A percentile compares a stretch with the other conserved stretches of the same genome.
Evolutionary conservation across 1,139 yeast species (phyloP).

Genomic region (Magnusiomyces ingens): DNA sequence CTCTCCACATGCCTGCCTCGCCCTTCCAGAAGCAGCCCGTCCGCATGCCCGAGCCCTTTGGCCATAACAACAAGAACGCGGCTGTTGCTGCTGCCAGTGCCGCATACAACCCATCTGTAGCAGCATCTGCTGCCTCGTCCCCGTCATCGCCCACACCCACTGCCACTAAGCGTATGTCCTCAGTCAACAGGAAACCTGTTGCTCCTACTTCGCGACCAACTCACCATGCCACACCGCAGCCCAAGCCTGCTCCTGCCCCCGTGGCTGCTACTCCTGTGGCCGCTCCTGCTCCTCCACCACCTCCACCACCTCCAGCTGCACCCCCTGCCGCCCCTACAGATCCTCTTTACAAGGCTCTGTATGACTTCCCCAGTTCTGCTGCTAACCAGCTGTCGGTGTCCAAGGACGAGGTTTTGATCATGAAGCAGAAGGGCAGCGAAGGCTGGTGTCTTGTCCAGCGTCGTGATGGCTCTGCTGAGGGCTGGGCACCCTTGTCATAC

Average conservation of each 20-base stretch:
- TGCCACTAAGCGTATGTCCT: constrained; percentile 19
- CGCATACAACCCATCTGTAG: not conserved
- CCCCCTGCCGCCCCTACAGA: constrained; percentile 52
- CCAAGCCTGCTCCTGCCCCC: constrained; percentile 15
- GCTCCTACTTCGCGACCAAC: too few species aligned
- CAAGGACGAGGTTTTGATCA: constrained; percentile 68
- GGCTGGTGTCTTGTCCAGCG: constrained; percentile 92
- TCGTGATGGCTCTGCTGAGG: constrained; percentile 70
- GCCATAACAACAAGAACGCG: not conserved
- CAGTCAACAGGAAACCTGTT: constrained; percentile 15
- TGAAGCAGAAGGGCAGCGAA: constrained; percentile 59
- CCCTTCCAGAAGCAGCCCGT: constrained; percentile 12
- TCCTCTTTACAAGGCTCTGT: constrained; percentile 81
- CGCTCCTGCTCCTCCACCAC: constrained; percentile 26
- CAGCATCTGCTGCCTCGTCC: too few species aligned
- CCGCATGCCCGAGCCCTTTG: constrained; percentile 16
- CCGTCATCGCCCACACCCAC: constrained; percentile 13
- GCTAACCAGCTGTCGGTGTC: constrained; percentile 71
- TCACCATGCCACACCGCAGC: too few species aligned
- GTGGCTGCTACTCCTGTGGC: constrained; percentile 20
- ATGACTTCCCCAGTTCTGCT: constrained; percentile 84
- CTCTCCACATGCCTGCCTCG: constrained; percentile 12
- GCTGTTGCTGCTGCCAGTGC: constrained; percentile 4
- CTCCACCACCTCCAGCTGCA: constrained; percentile 60
- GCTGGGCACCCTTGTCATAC: constrained; percentile 97